Percentiles rank a stretch among this genome's conserved stretches.
Conservation (phyloP, 225 moss, liverwort and hornwort species). For the Pleurozium schreberi region DNA sequence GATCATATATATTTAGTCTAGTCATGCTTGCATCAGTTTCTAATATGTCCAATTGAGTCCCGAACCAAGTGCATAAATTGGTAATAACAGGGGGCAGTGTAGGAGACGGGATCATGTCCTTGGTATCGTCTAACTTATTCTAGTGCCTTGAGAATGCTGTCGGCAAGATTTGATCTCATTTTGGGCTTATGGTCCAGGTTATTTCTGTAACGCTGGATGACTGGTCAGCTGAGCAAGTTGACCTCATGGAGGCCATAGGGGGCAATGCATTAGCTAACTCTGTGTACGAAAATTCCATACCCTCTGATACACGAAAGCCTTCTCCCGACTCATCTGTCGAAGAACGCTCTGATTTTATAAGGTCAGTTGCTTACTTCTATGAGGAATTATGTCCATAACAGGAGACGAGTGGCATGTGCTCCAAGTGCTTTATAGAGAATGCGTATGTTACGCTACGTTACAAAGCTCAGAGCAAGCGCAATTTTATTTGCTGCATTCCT, state of each 20-base stretch:
- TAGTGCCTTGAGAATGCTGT: not conserved
- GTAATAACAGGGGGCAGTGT: not conserved
- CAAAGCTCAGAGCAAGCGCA: not conserved
- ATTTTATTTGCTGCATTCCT: not conserved
- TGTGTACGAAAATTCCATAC: conserved; percentile 71
- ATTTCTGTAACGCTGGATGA: conserved; percentile 83
- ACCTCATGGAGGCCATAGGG: conserved; percentile 70
- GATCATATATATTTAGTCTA: not conserved
- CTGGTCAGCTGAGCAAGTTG: conserved; percentile 87
- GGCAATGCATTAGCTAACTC: conserved; percentile 88
- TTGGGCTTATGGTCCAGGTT: conserved; percentile 32
- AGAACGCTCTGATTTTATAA: conserved; percentile 77
- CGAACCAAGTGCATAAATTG: not conserved
- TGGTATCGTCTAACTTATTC: not conserved
- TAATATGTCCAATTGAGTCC: not conserved
- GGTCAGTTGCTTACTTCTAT: conserved; percentile 19
- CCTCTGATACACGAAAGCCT: conserved; percentile 61
- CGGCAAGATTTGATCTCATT: not conserved
- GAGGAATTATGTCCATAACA: not conserved
- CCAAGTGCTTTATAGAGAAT: not conserved
- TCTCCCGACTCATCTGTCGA: conserved; percentile 55
- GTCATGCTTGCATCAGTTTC: not conserved
- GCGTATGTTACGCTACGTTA: not conserved
- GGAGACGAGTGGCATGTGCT: not conserved
- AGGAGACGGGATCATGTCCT: not conserved